phyloP scores from a whole-genome alignment of 345 rosid genomes.

The Citrus sinensis region DVS_A1.0 CM039162.1:21422001-21422500 shows the following conservation, averaged over 20 bases:
- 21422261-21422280: neutral
- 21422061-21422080: neutral
- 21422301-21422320: neutral
- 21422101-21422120: neutral
- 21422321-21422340: neutral
- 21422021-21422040: neutral
- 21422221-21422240: neutral
- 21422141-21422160: neutral
- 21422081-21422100: neutral
- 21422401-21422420: neutral
- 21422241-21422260: neutral
- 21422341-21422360: neutral
- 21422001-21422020: no score
- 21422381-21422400: slow-evolving; percentile 15
- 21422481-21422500: slow-evolving; percentile 16
- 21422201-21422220: no score
- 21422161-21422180: no score
- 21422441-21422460: neutral
- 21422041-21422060: neutral
- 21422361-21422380: slow-evolving; percentile 12
- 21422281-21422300: neutral
- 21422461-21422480: neutral
- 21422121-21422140: neutral
- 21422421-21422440: neutral
- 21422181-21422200: no score